These are phyloP conservation scores for Coelastrella sp. DNA, from an alignment of 139 green algal species.

Conservation along the genomic window DNA sequence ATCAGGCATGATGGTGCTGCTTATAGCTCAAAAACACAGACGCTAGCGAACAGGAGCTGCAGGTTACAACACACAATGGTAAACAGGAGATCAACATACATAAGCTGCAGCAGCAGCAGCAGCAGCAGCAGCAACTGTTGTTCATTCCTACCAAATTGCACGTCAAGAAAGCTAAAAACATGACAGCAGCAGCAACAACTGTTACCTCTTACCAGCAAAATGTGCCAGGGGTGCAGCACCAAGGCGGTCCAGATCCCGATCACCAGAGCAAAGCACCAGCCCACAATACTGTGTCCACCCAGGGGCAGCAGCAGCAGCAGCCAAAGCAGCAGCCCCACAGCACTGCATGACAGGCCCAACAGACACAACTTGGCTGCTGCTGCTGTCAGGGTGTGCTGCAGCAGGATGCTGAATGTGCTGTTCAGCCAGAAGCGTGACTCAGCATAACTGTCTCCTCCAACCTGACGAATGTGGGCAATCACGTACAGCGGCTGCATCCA, in stretches of 20 bases:
- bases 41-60: background rate
- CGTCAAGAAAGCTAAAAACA: no score
- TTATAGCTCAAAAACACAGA: no score
- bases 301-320: background rate
- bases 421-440: background rate
- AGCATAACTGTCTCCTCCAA: background rate
- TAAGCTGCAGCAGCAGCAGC: background rate
- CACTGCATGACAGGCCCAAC: background rate
- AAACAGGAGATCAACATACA: background rate
- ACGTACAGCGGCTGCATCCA: conserved; percentile 19
- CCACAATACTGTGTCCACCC: conserved; percentile 21
- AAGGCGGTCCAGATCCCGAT: background rate
- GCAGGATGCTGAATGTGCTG: background rate
- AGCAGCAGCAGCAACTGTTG: no score
- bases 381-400: background rate
- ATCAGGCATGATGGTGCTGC: no score
- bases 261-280: background rate
- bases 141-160: no score
- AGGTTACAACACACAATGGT: background rate
- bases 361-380: background rate
- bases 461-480: background rate
- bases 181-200: background rate
- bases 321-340: background rate
- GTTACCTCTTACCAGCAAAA: background rate
- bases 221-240: conserved; percentile 20